These are phyloP conservation scores for Calonectria montana DNA, from an alignment of 2,329 filamentous ascomycete species.

Conservation along the genomic window DNA sequence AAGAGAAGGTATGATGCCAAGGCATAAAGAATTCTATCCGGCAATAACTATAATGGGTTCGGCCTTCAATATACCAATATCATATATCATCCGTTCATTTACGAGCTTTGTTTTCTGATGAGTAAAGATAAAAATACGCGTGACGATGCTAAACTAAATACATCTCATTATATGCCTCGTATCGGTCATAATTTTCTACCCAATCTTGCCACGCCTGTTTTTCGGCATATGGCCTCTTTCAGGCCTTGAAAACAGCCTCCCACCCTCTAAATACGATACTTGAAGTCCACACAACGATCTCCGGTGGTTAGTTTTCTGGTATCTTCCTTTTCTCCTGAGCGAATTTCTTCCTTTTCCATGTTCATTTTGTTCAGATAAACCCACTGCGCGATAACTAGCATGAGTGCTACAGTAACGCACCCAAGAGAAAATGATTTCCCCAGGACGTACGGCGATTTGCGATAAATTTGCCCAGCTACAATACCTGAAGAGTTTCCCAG, in stretches of 20 bases:
- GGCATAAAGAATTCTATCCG: neutral
- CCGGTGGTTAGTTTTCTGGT: neutral
- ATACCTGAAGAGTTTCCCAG: slow-evolving; percentile 48
- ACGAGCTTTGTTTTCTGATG: neutral
- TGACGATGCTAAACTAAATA: neutral
- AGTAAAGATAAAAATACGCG: neutral
- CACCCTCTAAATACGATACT: neutral
- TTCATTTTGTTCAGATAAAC: neutral
- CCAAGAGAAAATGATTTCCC: slow-evolving; percentile 11
- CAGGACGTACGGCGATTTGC: slow-evolving; percentile 35
- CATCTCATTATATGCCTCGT: neutral
- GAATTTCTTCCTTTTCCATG: slow-evolving; percentile 4
- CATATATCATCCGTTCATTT: neutral
- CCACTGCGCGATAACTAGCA: neutral
- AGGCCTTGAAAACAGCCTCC: neutral
- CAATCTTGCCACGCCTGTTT: neutral
- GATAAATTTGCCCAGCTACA: slow-evolving; percentile 49
- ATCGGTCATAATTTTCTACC: neutral
- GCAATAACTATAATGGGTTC: no score
- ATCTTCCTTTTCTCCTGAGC: neutral
- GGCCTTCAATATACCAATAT: no score
- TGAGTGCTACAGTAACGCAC: neutral
- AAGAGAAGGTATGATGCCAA: slow-evolving; percentile 9
- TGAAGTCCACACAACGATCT: neutral
- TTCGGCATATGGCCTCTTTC: neutral